These are phyloP conservation scores for Backusella luteola DNA, from an alignment of 192 early-diverging fungal species.

Conservation along the genomic window DNA sequence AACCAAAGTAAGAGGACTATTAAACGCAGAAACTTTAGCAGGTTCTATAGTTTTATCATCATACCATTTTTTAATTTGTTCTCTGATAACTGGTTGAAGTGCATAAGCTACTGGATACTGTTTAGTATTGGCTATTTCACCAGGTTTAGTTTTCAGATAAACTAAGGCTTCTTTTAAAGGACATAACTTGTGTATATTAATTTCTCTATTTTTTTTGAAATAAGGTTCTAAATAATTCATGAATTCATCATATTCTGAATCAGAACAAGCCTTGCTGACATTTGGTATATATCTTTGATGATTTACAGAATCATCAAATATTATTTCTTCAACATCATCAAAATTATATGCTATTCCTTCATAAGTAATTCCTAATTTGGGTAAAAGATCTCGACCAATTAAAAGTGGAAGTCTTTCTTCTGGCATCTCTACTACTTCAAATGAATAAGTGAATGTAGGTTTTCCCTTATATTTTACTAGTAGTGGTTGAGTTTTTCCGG, in stretches of 20 bases:
- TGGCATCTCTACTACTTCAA: not conserved
- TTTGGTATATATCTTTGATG: not conserved
- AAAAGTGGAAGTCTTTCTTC: not conserved
- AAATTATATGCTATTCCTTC: not conserved
- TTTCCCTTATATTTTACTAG: not conserved
- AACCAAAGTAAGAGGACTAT: not conserved
- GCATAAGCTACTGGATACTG: not conserved
- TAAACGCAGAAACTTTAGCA: not conserved
- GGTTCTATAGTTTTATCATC: not conserved
- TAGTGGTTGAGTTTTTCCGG: not conserved
- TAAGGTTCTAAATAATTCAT: not conserved
- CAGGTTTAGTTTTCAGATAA: not conserved
- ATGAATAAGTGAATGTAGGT: not conserved
- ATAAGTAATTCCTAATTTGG: not conserved
- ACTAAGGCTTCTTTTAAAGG: not conserved
- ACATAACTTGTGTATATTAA: not conserved
- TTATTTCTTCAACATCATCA: not conserved
- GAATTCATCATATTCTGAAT: not conserved
- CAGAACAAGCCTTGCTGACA: not conserved
- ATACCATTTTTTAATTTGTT: not conserved
- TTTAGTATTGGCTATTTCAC: not conserved
- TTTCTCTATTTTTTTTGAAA: not conserved
- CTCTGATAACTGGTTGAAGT: not conserved
- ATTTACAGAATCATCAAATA: not conserved
- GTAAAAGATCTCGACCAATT: not conserved